phyloP scores from a whole-genome alignment of 306 rosid genomes.

The Gynostemma pentaphyllum region DNA sequence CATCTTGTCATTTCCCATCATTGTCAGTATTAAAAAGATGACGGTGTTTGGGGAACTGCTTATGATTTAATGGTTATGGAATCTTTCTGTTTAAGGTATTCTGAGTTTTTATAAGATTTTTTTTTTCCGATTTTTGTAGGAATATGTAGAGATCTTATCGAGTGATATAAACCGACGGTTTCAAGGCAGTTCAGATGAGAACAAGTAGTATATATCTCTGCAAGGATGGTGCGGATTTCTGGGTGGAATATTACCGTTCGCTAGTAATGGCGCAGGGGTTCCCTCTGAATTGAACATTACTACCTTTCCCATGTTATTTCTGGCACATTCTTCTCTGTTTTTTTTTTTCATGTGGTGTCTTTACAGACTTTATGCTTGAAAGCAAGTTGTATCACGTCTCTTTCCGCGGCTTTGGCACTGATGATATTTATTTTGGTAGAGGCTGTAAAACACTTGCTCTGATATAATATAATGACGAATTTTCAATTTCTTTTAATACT shows the following conservation, averaged over 20 bases:
- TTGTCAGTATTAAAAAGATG: too few species aligned
- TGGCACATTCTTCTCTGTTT: background rate
- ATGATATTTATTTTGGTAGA: background rate
- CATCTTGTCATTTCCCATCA: background rate
- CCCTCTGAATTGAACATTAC: background rate
- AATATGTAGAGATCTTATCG: slow-evolving; percentile 55
- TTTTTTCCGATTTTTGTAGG: slow-evolving; percentile 33
- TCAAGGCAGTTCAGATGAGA: slow-evolving; percentile 27
- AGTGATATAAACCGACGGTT: slow-evolving; percentile 34
- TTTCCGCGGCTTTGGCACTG: background rate
- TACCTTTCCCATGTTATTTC: background rate
- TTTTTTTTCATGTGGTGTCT: too few species aligned
- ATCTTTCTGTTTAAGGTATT: too few species aligned
- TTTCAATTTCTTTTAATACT: too few species aligned
- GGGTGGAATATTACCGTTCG: background rate
- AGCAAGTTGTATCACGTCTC: background rate
- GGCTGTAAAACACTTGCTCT: background rate
- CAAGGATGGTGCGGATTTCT: background rate
- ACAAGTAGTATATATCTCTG: slow-evolving; percentile 1
- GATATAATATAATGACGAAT: too few species aligned
- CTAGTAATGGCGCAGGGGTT: background rate
- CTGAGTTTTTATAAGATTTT: background rate
- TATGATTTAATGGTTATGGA: too few species aligned
- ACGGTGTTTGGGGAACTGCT: too few species aligned
- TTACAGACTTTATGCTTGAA: background rate